These are phyloP conservation scores for Nicotiana noctiflora DNA, from an alignment of 257 asterid species.

Conservation along the genomic window DNA sequence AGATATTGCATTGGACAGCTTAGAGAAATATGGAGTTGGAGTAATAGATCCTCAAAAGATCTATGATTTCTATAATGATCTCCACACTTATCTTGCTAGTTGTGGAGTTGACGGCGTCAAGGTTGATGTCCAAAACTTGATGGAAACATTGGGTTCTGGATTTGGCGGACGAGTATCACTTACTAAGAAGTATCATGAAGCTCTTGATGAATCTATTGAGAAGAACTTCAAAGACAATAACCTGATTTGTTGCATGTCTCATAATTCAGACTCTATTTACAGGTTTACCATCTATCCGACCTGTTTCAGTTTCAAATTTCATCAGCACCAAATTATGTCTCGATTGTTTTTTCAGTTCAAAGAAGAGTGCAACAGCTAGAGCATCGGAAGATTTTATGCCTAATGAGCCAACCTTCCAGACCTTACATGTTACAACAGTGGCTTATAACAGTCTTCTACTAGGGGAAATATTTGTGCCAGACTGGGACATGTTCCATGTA, in stretches of 20 bases:
- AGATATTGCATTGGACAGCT: slow-evolving; percentile 50
- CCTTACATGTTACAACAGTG: slow-evolving; percentile 49
- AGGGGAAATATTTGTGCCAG: slow-evolving; percentile 50
- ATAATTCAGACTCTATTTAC: slow-evolving; percentile 46
- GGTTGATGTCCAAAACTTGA: slow-evolving; percentile 63
- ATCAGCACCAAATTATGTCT: not conserved
- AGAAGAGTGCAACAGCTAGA: slow-evolving; percentile 44
- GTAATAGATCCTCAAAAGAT: slow-evolving; percentile 41
- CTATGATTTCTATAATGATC: slow-evolving; percentile 51
- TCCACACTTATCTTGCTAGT: slow-evolving; percentile 54
- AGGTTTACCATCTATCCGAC: slow-evolving; percentile 7
- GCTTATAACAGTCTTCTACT: slow-evolving; percentile 50
- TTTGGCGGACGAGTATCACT: slow-evolving; percentile 59
- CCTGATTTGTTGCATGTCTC: slow-evolving; percentile 57
- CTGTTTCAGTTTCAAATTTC: not conserved
- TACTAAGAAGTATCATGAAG: slow-evolving; percentile 48
- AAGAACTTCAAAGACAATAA: slow-evolving; percentile 45
- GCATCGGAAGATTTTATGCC: slow-evolving; percentile 76
- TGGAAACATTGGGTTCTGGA: slow-evolving; percentile 53
- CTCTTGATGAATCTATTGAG: slow-evolving; percentile 55
- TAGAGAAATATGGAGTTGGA: slow-evolving; percentile 67
- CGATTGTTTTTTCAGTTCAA: slow-evolving; percentile 18
- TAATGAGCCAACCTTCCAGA: slow-evolving; percentile 41
- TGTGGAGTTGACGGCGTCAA: slow-evolving; percentile 72
- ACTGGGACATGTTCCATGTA: slow-evolving; percentile 74